phyloP scores from a whole-genome alignment of 139 green algal species.

The Haematococcus lacustris region DNA sequence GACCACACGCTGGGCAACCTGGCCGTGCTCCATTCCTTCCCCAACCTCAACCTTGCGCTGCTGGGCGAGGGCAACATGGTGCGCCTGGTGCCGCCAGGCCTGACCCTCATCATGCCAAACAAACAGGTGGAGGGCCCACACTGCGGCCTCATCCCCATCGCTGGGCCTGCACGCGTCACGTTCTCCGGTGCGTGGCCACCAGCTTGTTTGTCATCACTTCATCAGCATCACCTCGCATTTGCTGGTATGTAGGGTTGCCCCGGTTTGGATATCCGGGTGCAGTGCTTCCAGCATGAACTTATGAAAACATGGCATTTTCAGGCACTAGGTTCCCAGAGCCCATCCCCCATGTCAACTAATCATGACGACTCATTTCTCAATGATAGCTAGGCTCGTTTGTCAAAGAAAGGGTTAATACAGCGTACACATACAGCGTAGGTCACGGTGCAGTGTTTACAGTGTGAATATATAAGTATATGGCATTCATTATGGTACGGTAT shows the following conservation, averaged over 20 bases:
- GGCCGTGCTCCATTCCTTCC: slow-evolving; percentile 63
- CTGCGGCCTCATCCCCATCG: slow-evolving; percentile 81
- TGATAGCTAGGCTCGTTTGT: no score
- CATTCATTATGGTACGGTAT: no score
- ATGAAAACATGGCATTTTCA: background rate
- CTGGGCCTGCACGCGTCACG: slow-evolving; percentile 38
- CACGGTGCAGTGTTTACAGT: no score
- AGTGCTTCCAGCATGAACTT: background rate
- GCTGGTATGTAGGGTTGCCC: no score
- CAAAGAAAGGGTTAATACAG: no score
- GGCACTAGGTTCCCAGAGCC: background rate
- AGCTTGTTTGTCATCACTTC: background rate
- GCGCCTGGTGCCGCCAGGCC: slow-evolving; percentile 59
- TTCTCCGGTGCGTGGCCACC: slow-evolving; percentile 18
- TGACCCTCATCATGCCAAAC: slow-evolving; percentile 42
- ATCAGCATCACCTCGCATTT: background rate
- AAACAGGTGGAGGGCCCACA: slow-evolving; percentile 62
- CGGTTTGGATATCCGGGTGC: background rate
- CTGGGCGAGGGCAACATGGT: slow-evolving; percentile 76
- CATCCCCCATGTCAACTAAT: background rate
- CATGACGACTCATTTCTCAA: no score
- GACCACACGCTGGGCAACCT: slow-evolving; percentile 88
- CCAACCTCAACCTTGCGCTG: slow-evolving; percentile 66
- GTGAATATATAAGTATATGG: no score
- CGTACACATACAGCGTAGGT: no score